These are phyloP conservation scores for Tothia fuscella DNA, from an alignment of 2,329 filamentous ascomycete genomes.

Conservation along the genomic window DNA sequence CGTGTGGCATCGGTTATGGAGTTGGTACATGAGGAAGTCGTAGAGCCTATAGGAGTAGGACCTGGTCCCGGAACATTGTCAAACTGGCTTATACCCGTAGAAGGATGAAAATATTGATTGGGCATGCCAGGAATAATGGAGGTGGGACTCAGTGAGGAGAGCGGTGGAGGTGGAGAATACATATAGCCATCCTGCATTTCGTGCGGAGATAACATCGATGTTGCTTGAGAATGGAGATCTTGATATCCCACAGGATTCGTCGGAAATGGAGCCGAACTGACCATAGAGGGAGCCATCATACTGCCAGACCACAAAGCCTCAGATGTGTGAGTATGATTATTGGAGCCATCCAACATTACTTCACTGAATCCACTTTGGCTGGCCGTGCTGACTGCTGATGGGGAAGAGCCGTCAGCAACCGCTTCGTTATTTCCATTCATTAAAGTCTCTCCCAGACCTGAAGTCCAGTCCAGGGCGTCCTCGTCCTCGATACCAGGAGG, in stretches of 20 bases:
- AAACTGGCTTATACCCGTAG: constrained; percentile 41
- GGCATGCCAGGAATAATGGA: constrained; percentile 54
- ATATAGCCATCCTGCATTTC: constrained; percentile 55
- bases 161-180: constrained; percentile 65
- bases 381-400: constrained; percentile 87
- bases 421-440: constrained; percentile 54
- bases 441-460: constrained; percentile 68
- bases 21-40: constrained; percentile 49
- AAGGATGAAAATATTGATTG: constrained; percentile 57
- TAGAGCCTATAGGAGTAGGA: constrained; percentile 51
- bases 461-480: constrained; percentile 75
- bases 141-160: constrained; percentile 58
- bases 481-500: constrained; percentile 49
- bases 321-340: constrained; percentile 22
- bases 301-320: constrained; percentile 29
- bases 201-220: constrained; percentile 59
- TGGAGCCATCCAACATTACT: constrained; percentile 68
- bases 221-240: constrained; percentile 48
- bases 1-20: constrained; percentile 55
- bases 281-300: constrained; percentile 42
- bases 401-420: constrained; percentile 84
- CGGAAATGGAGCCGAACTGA: constrained; percentile 45
- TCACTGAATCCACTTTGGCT: constrained; percentile 89
- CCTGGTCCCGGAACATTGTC: constrained; percentile 15
- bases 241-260: constrained; percentile 50